A percentile compares a stretch with the other conserved stretches of the same genome.
phyloP scores from a whole-genome alignment of 1,139 yeast genomes.

The Yamadazyma siamensis region DNA sequence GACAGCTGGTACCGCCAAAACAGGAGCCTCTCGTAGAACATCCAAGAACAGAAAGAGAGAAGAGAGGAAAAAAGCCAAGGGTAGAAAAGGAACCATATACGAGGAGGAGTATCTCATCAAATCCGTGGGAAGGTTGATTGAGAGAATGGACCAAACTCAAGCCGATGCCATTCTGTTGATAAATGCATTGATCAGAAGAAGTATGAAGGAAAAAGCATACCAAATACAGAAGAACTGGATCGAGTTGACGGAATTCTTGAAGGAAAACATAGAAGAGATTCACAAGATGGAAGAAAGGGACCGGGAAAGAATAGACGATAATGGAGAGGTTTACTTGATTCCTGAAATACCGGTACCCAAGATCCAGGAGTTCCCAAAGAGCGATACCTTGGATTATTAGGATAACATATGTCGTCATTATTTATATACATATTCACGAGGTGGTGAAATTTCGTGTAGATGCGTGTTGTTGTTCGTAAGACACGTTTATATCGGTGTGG shows the following conservation, averaged over 20 bases:
- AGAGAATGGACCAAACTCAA: constrained; percentile 71
- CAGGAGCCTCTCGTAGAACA: constrained; percentile 92
- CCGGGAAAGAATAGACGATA: constrained; percentile 83
- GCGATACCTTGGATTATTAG: constrained; percentile 54
- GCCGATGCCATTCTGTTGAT: constrained; percentile 71
- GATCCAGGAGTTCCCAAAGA: constrained; percentile 56
- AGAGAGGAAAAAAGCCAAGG: constrained; percentile 93
- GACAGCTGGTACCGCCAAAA: constrained; percentile 91
- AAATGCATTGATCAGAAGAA: constrained; percentile 73
- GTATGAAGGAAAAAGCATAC: constrained; percentile 74
- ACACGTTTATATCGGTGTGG: constrained; percentile 1
- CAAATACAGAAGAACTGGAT: constrained; percentile 71
- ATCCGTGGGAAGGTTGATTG: constrained; percentile 84
- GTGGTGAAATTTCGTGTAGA: not conserved
- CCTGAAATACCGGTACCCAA: constrained; percentile 70
- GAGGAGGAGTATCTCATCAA: constrained; percentile 92
- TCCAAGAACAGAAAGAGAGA: constrained; percentile 91
- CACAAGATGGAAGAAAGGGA: constrained; percentile 79
- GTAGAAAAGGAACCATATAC: constrained; percentile 94
- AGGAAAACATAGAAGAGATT: constrained; percentile 65
- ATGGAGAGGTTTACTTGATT: constrained; percentile 75
- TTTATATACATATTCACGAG: not conserved
- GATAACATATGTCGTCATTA: not conserved
- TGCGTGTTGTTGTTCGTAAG: not conserved
- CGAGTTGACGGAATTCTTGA: constrained; percentile 53